These are phyloP conservation scores for Hygrophila difformis DNA, from an alignment of 257 asterid species.

Conservation along the genomic window DNA sequence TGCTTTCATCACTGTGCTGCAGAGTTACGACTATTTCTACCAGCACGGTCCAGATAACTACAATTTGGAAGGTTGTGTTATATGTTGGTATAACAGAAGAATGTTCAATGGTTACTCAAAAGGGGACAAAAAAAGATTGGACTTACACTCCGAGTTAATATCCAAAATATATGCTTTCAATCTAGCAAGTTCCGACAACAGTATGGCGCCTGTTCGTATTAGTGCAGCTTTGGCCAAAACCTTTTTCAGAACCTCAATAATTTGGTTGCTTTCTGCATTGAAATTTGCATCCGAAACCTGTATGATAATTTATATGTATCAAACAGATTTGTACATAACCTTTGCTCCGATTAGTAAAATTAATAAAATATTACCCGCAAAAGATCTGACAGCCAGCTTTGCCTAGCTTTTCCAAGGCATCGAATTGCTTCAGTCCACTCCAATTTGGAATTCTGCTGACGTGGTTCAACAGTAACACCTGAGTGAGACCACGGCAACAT, in stretches of 20 bases:
- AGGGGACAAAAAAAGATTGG: too few relatives aligned
- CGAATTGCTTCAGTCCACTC: slow-evolving; percentile 85
- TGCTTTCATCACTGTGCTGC: slow-evolving; percentile 50
- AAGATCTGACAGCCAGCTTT: slow-evolving; percentile 61
- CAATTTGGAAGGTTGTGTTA: slow-evolving; percentile 13
- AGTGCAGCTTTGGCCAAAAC: slow-evolving; percentile 65
- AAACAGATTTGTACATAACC: background rate
- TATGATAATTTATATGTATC: too few relatives aligned
- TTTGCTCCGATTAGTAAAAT: background rate
- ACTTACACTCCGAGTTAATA: slow-evolving; percentile 59
- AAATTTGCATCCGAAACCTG: slow-evolving; percentile 50
- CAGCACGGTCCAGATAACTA: slow-evolving; percentile 78
- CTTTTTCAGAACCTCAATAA: slow-evolving; percentile 32
- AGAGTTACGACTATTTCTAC: slow-evolving; percentile 55
- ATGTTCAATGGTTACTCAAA: background rate
- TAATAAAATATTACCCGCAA: slow-evolving; percentile 47
- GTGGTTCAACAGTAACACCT: slow-evolving; percentile 21
- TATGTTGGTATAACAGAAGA: slow-evolving; percentile 8
- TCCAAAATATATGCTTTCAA: slow-evolving; percentile 51
- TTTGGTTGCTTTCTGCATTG: slow-evolving; percentile 21
- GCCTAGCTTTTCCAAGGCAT: slow-evolving; percentile 73
- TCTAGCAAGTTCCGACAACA: slow-evolving; percentile 57
- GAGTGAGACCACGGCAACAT: slow-evolving; percentile 43
- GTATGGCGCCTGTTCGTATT: slow-evolving; percentile 58
- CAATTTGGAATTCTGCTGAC: slow-evolving; percentile 21